Evolutionary conservation across 1,139 yeast genomes (phyloP).

Genomic region (Arxiozyma heterogenica): DNA sequence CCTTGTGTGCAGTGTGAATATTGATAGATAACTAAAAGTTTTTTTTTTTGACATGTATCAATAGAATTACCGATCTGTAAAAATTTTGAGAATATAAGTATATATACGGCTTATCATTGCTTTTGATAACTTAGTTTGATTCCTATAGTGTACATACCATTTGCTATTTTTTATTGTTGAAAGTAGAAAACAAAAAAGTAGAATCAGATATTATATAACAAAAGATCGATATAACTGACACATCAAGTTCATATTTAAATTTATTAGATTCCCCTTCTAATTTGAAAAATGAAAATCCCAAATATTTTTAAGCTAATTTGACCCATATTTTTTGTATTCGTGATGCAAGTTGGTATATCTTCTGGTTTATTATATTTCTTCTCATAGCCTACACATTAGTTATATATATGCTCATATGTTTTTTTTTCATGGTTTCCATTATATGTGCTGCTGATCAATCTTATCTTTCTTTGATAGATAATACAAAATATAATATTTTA

Average conservation of each 20-base stretch:
- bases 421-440: slow-evolving; percentile 45
- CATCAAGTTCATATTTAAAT: background rate
- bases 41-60: background rate
- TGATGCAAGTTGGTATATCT: slow-evolving; percentile 79
- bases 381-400: slow-evolving; percentile 59
- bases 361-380: slow-evolving; percentile 50
- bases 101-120: background rate
- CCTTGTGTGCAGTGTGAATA: too few species aligned
- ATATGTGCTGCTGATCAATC: background rate
- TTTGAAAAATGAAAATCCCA: background rate
- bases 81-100: background rate
- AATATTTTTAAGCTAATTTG: slow-evolving; percentile 27
- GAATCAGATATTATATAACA: too few species aligned
- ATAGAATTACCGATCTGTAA: too few species aligned
- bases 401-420: slow-evolving; percentile 46
- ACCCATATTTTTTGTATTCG: slow-evolving; percentile 56
- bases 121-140: background rate
- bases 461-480: background rate
- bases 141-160: too few species aligned
- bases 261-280: background rate
- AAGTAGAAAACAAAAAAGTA: background rate
- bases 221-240: background rate
- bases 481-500: too few species aligned
- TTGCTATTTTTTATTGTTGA: background rate
- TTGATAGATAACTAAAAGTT: background rate